phyloP scores from a whole-genome alignment of 2,329 filamentous ascomycete genomes.

The Lasiodiplodia gonubiensis region DNA sequence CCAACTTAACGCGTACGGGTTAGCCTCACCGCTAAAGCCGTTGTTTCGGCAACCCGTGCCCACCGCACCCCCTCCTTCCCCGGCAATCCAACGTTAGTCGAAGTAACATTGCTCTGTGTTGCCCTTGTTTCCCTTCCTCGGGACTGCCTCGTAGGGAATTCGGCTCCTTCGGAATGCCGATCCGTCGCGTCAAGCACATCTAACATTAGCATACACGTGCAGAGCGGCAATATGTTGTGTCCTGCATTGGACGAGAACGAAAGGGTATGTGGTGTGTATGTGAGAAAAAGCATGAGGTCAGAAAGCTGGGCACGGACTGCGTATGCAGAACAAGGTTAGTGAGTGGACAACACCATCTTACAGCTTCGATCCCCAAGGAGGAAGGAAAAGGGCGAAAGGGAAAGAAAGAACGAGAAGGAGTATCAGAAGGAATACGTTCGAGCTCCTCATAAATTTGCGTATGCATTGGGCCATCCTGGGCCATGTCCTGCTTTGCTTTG shows the following conservation, averaged over 20 bases:
- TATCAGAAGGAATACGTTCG: not conserved
- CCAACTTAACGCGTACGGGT: no score
- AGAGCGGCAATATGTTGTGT: not conserved
- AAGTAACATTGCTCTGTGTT: not conserved
- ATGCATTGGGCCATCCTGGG: not conserved
- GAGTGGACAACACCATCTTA: not conserved
- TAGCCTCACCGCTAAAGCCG: no score
- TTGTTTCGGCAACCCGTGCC: not conserved
- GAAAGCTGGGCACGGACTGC: not conserved
- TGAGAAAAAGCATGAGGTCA: not conserved
- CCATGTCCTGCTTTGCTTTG: not conserved
- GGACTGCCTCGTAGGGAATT: not conserved
- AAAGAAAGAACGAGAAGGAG: not conserved
- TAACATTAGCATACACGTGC: not conserved
- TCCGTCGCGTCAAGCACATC: not conserved
- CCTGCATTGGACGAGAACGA: not conserved
- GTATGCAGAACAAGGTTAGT: not conserved
- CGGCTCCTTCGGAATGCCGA: not conserved
- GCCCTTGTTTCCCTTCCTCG: not conserved
- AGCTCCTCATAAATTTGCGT: not conserved
- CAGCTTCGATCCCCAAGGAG: not conserved
- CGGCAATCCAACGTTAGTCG: not conserved
- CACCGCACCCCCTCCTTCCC: not conserved
- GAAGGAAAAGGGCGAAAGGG: not conserved
- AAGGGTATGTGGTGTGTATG: not conserved